Conservation (phyloP, 1,139 yeast species). For the Kodamaea alishanica region DNA sequence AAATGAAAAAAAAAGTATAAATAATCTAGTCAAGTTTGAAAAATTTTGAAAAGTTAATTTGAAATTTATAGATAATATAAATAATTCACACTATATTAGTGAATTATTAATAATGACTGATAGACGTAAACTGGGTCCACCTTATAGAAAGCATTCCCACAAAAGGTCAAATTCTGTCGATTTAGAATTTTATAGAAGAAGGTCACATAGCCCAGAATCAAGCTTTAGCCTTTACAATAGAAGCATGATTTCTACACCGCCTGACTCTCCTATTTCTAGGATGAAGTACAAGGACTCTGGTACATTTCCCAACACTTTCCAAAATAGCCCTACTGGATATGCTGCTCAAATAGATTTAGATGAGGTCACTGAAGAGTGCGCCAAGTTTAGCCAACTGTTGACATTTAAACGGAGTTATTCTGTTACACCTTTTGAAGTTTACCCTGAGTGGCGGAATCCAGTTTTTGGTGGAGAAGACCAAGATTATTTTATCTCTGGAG, state of each 20-base stretch:
- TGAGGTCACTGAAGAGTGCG: constrained; percentile 10
- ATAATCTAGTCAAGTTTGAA: too few species aligned
- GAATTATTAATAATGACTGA: too few species aligned
- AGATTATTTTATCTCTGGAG: background rate
- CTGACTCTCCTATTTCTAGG: constrained; percentile 5
- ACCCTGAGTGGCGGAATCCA: constrained; percentile 5
- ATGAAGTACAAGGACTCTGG: too few species aligned
- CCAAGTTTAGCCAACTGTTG: constrained; percentile 5
- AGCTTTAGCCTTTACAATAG: constrained; percentile 4
- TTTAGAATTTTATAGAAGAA: constrained; percentile 1
- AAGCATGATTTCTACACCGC: constrained; percentile 2
- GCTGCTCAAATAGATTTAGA: constrained; percentile 11
- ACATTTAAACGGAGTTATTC: background rate
- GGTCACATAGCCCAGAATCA: constrained; percentile 3
- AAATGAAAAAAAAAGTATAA: too few species aligned
- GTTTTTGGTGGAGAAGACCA: constrained; percentile 2
- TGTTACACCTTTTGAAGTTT: background rate
- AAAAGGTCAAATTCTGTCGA: constrained; percentile 8
- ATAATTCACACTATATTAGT: too few species aligned
- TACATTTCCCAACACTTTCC: too few species aligned
- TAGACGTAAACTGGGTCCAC: background rate
- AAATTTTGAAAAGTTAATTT: too few species aligned
- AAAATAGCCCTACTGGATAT: too few species aligned
- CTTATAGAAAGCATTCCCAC: constrained; percentile 4
- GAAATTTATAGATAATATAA: too few species aligned